These are phyloP conservation scores for Prillingera fragicola DNA, from an alignment of 1,284 basidiomycete species.

Conservation along the genomic window DNA sequence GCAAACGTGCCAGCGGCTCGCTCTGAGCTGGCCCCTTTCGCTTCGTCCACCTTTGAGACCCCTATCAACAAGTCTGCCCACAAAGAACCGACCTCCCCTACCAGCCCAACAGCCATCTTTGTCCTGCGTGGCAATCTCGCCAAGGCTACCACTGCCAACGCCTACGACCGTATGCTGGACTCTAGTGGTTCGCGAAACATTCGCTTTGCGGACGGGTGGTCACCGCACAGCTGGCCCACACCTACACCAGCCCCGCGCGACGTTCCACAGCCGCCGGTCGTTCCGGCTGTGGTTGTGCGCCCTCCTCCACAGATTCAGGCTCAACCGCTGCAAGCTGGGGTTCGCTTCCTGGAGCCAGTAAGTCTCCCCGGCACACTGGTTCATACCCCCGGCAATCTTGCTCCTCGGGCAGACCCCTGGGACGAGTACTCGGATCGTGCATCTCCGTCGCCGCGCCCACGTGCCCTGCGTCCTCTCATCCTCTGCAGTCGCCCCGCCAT, in stretches of 20 bases:
- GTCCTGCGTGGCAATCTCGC: conserved; percentile 4
- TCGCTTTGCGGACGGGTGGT: conserved; percentile 4
- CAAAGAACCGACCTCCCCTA: not conserved
- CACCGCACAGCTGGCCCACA: conserved; percentile 3
- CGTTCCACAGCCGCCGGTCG: too few relatives aligned
- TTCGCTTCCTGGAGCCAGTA: too few relatives aligned
- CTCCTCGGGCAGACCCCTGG: conserved; percentile 13
- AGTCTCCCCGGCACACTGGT: too few relatives aligned
- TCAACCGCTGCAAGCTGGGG: too few relatives aligned
- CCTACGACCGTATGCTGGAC: conserved; percentile 7
- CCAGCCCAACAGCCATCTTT: conserved; percentile 4
- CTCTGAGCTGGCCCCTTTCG: too few relatives aligned
- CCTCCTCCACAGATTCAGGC: too few relatives aligned
- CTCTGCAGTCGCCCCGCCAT: conserved; percentile 8
- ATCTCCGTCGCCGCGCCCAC: conserved; percentile 13
- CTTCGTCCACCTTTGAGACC: too few relatives aligned
- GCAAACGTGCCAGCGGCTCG: too few relatives aligned
- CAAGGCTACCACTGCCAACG: not conserved
- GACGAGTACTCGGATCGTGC: conserved; percentile 20
- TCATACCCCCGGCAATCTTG: too few relatives aligned
- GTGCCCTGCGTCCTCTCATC: conserved; percentile 11
- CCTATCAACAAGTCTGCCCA: not conserved
- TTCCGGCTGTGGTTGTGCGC: too few relatives aligned
- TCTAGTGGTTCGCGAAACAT: not conserved
- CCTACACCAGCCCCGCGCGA: conserved; percentile 7